These are phyloP conservation scores for Orbilia oligospora DNA, from an alignment of 2,329 filamentous ascomycete species.

Conservation along the genomic window DNA sequence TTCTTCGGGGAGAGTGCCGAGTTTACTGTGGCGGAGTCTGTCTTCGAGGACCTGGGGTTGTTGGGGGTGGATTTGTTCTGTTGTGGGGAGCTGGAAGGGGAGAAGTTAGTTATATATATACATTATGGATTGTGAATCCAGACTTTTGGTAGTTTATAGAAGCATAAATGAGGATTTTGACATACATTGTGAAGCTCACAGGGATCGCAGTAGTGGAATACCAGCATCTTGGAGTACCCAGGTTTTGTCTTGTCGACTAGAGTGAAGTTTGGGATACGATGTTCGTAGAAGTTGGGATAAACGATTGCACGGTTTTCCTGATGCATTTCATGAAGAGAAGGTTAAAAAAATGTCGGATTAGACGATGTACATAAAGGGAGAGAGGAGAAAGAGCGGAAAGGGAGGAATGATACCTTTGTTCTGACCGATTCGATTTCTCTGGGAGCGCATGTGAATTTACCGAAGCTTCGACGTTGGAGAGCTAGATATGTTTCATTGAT, in stretches of 20 bases:
- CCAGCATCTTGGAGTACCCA: slow-evolving; percentile 73
- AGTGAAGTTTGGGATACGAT: slow-evolving; percentile 70
- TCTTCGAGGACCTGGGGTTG: not conserved
- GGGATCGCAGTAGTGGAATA: slow-evolving; percentile 75
- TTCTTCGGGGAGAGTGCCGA: slow-evolving; percentile 14
- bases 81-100: not conserved
- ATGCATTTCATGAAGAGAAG: no score
- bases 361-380: no score
- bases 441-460: not conserved
- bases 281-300: slow-evolving; percentile 73
- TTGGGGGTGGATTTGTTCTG: slow-evolving; percentile 3
- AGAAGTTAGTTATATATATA: no score
- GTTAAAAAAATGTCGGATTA: no score
- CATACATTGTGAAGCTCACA: not conserved
- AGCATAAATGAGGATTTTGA: not conserved
- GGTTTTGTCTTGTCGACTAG: slow-evolving; percentile 70
- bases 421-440: slow-evolving; percentile 11
- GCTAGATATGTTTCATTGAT: slow-evolving; percentile 71
- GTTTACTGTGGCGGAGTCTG: not conserved
- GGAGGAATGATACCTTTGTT: not conserved
- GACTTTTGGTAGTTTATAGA: not conserved
- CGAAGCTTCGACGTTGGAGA: slow-evolving; percentile 67
- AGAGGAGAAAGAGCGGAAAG: not conserved
- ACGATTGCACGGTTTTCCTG: slow-evolving; percentile 70
- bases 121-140: not conserved